Evolutionary conservation across 2,329 filamentous ascomycete species (phyloP).

Genomic region (Colletotrichum endophyticum): DNA sequence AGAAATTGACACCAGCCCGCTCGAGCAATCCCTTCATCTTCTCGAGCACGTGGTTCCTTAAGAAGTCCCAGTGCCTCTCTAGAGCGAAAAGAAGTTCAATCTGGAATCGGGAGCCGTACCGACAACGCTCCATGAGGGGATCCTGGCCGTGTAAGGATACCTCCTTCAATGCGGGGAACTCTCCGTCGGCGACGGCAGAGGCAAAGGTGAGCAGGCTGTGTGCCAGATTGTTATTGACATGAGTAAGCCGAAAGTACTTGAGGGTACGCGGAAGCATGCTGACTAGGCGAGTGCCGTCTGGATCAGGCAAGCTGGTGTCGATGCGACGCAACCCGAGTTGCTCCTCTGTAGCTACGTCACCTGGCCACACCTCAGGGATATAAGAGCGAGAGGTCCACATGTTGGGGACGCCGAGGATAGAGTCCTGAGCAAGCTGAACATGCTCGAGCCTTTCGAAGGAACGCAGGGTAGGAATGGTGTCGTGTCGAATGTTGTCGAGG

Average conservation of each 20-base stretch:
- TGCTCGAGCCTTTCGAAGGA: background rate
- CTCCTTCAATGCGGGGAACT: background rate
- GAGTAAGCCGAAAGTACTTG: background rate
- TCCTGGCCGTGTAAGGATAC: background rate
- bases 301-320: background rate
- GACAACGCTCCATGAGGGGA: rapidly evolving
- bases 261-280: background rate
- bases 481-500: rapidly evolving
- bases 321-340: no score
- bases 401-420: background rate
- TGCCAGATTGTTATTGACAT: background rate
- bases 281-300: background rate
- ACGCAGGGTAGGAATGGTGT: background rate
- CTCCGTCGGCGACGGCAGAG: background rate
- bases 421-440: background rate
- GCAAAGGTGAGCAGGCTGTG: background rate
- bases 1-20: background rate
- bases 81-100: background rate
- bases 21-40: background rate
- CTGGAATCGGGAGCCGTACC: background rate
- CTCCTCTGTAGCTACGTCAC: rapidly evolving
- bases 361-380: background rate
- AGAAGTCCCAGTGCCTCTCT: background rate
- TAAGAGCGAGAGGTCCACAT: background rate
- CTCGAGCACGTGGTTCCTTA: background rate